phyloP scores from a whole-genome alignment of 768 basidiomycete genomes.

The Suillus paluster region DNA sequence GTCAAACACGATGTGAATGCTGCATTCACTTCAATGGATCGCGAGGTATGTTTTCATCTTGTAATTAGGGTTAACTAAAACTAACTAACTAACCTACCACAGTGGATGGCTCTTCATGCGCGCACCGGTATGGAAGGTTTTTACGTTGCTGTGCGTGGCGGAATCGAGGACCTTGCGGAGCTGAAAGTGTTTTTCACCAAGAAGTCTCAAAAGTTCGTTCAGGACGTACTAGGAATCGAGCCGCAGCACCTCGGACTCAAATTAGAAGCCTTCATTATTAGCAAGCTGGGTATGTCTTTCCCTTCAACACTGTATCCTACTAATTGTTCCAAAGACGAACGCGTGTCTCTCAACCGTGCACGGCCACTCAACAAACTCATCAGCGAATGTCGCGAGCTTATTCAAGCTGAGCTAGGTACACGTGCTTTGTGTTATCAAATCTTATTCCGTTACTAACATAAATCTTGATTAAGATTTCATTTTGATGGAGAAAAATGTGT shows the following conservation, averaged over 20 bases:
- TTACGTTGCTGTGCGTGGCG: slow-evolving; percentile 3
- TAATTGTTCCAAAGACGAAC: slow-evolving; percentile 1
- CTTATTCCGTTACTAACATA: background rate
- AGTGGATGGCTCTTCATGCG: background rate
- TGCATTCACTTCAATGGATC: slow-evolving; percentile 7
- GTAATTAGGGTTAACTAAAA: background rate
- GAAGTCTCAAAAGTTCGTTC: slow-evolving; percentile 10
- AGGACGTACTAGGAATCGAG: slow-evolving; percentile 7
- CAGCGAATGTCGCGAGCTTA: slow-evolving; percentile 2
- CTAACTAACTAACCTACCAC: too few species aligned
- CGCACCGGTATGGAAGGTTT: slow-evolving; percentile 12
- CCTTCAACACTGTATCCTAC: background rate
- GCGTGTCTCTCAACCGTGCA: background rate
- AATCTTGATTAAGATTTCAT: background rate
- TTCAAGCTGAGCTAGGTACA: slow-evolving; percentile 10
- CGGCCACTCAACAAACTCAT: slow-evolving; percentile 11
- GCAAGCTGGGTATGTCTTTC: slow-evolving; percentile 6
- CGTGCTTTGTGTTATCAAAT: too few species aligned
- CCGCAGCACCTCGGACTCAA: slow-evolving; percentile 4
- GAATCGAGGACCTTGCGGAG: slow-evolving; percentile 7
- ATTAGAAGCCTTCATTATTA: slow-evolving; percentile 6
- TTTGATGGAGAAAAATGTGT: background rate
- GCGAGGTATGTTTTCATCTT: slow-evolving; percentile 4
- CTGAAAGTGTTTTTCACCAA: slow-evolving; percentile 10
- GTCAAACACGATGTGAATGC: background rate